Percentiles rank a stretch among this genome's conserved stretches.
These are phyloP conservation scores for Dictyophora rubrovolvata DNA, from an alignment of 768 basidiomycete genomes.

Conservation along the genomic window DNA sequence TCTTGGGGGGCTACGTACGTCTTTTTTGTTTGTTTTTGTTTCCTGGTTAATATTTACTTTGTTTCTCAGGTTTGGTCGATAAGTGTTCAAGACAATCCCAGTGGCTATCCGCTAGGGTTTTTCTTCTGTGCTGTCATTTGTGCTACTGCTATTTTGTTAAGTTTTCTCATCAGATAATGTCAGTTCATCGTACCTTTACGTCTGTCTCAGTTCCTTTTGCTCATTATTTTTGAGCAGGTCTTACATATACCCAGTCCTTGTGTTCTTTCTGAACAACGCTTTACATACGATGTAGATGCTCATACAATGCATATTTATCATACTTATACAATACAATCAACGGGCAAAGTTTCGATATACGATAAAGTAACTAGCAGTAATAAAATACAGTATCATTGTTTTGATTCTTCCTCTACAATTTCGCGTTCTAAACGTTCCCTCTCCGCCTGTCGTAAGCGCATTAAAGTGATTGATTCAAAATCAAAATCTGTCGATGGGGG, in stretches of 20 bases:
- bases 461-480: slow-evolving; percentile 70
- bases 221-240: not conserved
- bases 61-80: slow-evolving; percentile 56
- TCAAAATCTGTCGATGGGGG: slow-evolving; percentile 37
- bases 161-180: slow-evolving; percentile 60
- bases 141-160: slow-evolving; percentile 53
- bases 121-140: slow-evolving; percentile 54
- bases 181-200: too few relatives aligned
- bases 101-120: slow-evolving; percentile 70
- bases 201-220: not conserved
- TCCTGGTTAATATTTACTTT: not conserved
- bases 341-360: not conserved
- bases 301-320: not conserved
- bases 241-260: not conserved
- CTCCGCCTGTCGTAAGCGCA: slow-evolving; percentile 76
- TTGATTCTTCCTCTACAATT: slow-evolving; percentile 2
- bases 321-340: too few relatives aligned
- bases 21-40: not conserved
- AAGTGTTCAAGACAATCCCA: slow-evolving; percentile 57
- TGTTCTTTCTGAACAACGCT: not conserved
- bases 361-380: not conserved
- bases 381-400: not conserved
- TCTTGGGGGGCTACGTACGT: slow-evolving; percentile 73
- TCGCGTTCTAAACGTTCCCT: slow-evolving; percentile 52
- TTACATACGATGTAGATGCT: not conserved